Conservation (phyloP, 768 basidiomycete species). For the Phaeolepiota aurea region DNA sequence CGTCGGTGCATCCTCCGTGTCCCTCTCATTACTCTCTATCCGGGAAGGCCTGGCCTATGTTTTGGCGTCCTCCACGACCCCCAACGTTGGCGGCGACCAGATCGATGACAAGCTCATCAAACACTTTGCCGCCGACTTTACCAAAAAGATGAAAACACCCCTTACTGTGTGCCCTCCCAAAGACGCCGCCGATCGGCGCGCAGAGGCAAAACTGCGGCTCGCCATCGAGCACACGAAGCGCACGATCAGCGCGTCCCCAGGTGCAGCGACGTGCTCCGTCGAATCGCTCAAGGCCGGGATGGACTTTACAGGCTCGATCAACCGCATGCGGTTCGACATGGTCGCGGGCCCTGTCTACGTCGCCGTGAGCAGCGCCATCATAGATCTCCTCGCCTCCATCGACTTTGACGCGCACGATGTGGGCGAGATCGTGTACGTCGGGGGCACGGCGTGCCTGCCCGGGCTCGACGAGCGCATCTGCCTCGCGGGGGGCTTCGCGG, state of each 20-base stretch:
- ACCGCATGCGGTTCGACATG: slow-evolving; percentile 57
- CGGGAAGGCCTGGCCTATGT: slow-evolving; percentile 67
- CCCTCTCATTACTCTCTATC: slow-evolving; percentile 61
- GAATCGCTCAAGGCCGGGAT: slow-evolving; percentile 91
- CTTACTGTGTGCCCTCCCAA: slow-evolving; percentile 57
- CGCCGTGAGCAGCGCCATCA: slow-evolving; percentile 40
- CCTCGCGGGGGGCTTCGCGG: slow-evolving; percentile 41
- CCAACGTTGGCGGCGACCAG: slow-evolving; percentile 52
- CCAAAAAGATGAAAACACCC: slow-evolving; percentile 84
- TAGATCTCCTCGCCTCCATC: slow-evolving; percentile 41
- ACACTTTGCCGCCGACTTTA: slow-evolving; percentile 93
- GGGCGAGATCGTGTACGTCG: slow-evolving; percentile 76
- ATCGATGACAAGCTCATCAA: slow-evolving; percentile 81
- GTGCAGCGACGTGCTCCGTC: slow-evolving; percentile 86
- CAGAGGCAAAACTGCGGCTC: slow-evolving; percentile 87
- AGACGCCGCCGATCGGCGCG: slow-evolving; percentile 58
- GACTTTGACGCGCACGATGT: slow-evolving; percentile 57
- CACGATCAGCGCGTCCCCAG: slow-evolving; percentile 78
- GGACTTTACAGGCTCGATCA: slow-evolving; percentile 62
- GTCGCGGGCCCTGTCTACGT: slow-evolving; percentile 54
- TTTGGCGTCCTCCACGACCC: slow-evolving; percentile 43
- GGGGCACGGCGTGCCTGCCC: slow-evolving; percentile 66
- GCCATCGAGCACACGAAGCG: slow-evolving; percentile 94
- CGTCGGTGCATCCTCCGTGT: slow-evolving; percentile 67
- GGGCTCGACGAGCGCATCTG: slow-evolving; percentile 61